These are phyloP conservation scores for Lathyrus tuberosus DNA, from an alignment of 306 rosid genomes.

Conservation along the genomic window DNA sequence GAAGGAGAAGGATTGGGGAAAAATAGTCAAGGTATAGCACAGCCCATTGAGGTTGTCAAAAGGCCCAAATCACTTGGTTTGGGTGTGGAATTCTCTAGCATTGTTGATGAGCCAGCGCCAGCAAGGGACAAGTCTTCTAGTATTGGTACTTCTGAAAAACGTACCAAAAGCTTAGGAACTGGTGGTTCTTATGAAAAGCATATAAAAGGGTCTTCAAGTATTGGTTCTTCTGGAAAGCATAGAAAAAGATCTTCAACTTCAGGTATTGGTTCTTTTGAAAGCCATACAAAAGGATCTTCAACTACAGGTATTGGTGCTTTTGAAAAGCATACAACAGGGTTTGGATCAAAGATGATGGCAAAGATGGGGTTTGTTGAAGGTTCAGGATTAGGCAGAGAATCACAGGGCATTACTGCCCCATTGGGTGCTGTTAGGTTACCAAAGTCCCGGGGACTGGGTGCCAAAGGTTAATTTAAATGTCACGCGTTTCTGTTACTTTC, in stretches of 20 bases:
- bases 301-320: conserved; percentile 58
- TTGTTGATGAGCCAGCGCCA: conserved; percentile 33
- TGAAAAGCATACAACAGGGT: conserved; percentile 88
- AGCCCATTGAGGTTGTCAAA: conserved; percentile 75
- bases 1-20: conserved; percentile 90
- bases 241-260: conserved; percentile 44
- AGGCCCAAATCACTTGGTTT: conserved; percentile 95
- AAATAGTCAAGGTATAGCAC: conserved; percentile 78
- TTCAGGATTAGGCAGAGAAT: conserved; percentile 69
- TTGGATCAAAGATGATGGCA: conserved; percentile 95
- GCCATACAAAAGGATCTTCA: conserved; percentile 70
- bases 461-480: conserved; percentile 49
- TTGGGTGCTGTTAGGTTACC: conserved; percentile 68
- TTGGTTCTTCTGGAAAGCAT: conserved; percentile 66
- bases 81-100: conserved; percentile 69
- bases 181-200: conserved; percentile 74
- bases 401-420: conserved; percentile 85
- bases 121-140: conserved; percentile 35
- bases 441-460: conserved; percentile 81
- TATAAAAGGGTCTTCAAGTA: conserved; percentile 42
- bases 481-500: conserved; percentile 5
- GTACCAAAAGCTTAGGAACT: conserved; percentile 43
- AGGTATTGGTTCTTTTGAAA: conserved; percentile 68
- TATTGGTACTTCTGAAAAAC: conserved; percentile 67
- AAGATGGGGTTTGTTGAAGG: conserved; percentile 97